Conservation (phyloP, 2,329 filamentous ascomycete species). For the Fusarium palustre region DNA sequence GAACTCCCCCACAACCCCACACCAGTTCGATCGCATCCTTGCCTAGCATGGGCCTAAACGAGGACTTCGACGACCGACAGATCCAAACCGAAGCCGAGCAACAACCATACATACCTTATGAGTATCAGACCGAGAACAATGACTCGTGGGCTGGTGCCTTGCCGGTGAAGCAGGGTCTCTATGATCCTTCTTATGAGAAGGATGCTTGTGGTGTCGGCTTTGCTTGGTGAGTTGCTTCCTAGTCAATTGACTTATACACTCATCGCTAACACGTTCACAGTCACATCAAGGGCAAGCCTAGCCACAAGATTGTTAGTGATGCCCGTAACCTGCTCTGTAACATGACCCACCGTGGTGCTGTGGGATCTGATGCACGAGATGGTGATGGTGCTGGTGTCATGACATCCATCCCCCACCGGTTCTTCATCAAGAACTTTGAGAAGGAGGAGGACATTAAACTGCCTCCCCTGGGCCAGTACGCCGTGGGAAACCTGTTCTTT, state of each 20-base stretch:
- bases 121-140: constrained; percentile 89
- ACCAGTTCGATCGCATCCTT: constrained; percentile 53
- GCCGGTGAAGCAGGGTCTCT: constrained; percentile 97
- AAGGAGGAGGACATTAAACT: constrained; percentile 89
- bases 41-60: constrained; percentile 76
- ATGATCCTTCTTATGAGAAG: constrained; percentile 95
- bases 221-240: constrained; percentile 77
- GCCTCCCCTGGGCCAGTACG: constrained; percentile 91
- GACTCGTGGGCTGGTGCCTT: constrained; percentile 92
- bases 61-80: constrained; percentile 77
- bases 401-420: constrained; percentile 98
- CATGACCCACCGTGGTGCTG: constrained; percentile 99
- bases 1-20: constrained; percentile 43
- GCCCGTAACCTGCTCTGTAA: constrained; percentile 96
- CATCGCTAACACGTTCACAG: constrained; percentile 59
- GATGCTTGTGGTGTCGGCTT: constrained; percentile 99
- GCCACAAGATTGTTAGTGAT: constrained; percentile 99
- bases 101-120: constrained; percentile 76
- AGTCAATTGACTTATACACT: neutral
- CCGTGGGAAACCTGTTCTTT: constrained; percentile 97
- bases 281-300: constrained; percentile 96
- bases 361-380: constrained; percentile 96
- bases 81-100: constrained; percentile 70
- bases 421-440: constrained; percentile 98
- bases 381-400: constrained; percentile 99